These are phyloP conservation scores for Pisolithus microcarpus DNA, from an alignment of 768 basidiomycete genomes.

Conservation along the genomic window DNA sequence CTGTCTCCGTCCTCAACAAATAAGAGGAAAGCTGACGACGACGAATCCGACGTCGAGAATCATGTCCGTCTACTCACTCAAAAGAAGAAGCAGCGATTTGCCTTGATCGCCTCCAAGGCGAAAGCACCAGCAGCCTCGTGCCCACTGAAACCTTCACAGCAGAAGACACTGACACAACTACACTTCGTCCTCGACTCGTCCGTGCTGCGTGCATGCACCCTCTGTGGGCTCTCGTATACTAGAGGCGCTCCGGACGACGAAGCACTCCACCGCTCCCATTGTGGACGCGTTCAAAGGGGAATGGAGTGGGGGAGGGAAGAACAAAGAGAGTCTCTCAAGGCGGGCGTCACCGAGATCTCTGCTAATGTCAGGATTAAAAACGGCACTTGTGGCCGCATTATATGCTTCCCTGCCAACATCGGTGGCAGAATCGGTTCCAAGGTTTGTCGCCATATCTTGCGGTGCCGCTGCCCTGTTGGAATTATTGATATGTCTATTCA, in stretches of 20 bases:
- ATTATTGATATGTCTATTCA: constrained; percentile 2
- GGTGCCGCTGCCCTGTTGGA: neutral
- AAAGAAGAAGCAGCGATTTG: constrained; percentile 5
- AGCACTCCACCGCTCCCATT: constrained; percentile 65
- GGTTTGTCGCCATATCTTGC: constrained; percentile 33
- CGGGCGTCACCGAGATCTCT: constrained; percentile 48
- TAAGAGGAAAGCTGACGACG: constrained; percentile 33
- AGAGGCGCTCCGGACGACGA: constrained; percentile 78
- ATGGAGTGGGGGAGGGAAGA: constrained; percentile 86
- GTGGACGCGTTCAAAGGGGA: constrained; percentile 65
- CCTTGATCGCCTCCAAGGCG: constrained; percentile 4
- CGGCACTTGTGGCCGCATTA: constrained; percentile 59
- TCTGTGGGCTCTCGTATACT: constrained; percentile 70
- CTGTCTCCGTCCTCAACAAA: constrained; percentile 34
- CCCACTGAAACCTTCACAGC: constrained; percentile 15
- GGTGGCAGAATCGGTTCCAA: constrained; percentile 71
- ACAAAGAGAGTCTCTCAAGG: constrained; percentile 48
- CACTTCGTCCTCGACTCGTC: constrained; percentile 71
- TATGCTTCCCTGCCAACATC: constrained; percentile 57
- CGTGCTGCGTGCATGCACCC: constrained; percentile 55
- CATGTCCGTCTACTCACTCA: constrained; percentile 4
- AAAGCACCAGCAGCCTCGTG: neutral
- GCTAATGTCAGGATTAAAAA: constrained; percentile 47
- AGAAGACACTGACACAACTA: constrained; percentile 62
- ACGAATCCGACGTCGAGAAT: constrained; percentile 16